Percentiles rank a stretch among this genome's conserved stretches.
phyloP scores from a whole-genome alignment of 2,329 filamentous ascomycete genomes.

The Fusarium pseudocircinatum region DNA sequence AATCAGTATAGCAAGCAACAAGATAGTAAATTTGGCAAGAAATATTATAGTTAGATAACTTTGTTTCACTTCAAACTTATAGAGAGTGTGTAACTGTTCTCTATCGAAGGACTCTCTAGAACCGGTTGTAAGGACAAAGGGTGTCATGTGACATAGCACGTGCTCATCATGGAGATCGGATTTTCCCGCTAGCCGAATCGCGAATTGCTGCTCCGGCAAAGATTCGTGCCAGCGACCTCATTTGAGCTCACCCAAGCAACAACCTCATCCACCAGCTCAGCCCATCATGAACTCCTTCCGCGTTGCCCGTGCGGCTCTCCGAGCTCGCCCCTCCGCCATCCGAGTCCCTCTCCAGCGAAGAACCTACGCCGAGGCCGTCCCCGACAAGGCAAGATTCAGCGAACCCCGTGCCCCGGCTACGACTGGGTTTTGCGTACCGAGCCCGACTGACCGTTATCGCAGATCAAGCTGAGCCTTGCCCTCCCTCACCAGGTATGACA shows the following conservation, averaged over 20 bases:
- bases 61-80: not conserved
- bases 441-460: slow-evolving; percentile 43
- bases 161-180: slow-evolving; percentile 48
- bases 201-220: slow-evolving; percentile 54
- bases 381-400: slow-evolving; percentile 74
- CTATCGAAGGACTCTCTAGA: not conserved
- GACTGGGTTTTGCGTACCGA: slow-evolving; percentile 35
- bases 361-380: slow-evolving; percentile 88
- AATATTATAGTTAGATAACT: no score
- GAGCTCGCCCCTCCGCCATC: slow-evolving; percentile 81
- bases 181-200: slow-evolving; percentile 53
- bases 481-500: slow-evolving; percentile 95
- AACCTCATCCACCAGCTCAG: slow-evolving; percentile 60
- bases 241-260: slow-evolving; percentile 56
- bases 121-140: not conserved
- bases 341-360: slow-evolving; percentile 82
- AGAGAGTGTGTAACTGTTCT: not conserved
- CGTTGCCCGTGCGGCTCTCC: slow-evolving; percentile 88
- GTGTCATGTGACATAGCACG: slow-evolving; percentile 47
- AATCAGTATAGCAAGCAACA: no score
- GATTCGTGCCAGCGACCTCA: slow-evolving; percentile 60
- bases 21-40: not conserved
- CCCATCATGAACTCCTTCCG: slow-evolving; percentile 92
- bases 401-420: slow-evolving; percentile 17
- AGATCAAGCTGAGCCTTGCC: slow-evolving; percentile 97